Percentiles rank a stretch among this genome's conserved stretches.
Conservation (phyloP, 1,139 yeast species). For the Pichia sp. region DNA sequence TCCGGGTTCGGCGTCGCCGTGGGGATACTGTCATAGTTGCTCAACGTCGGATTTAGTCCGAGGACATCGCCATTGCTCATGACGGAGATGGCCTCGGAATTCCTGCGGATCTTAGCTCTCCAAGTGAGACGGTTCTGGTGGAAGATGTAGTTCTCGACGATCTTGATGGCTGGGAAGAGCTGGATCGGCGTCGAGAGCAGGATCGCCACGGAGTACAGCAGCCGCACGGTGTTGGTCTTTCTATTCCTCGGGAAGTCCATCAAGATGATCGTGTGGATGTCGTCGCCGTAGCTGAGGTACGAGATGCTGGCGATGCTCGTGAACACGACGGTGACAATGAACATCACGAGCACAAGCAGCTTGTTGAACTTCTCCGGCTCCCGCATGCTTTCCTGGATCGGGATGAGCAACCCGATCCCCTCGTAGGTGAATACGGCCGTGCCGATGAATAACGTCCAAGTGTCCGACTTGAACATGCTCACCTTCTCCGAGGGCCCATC, state of each 20-base stretch:
- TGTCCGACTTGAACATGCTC: constrained; percentile 57
- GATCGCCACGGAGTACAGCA: constrained; percentile 82
- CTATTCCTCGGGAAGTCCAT: constrained; percentile 80
- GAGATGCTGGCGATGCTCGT: constrained; percentile 76
- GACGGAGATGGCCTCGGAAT: constrained; percentile 25
- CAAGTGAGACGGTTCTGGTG: constrained; percentile 34
- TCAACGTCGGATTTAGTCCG: neutral
- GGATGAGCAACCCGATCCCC: constrained; percentile 90
- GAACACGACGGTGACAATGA: constrained; percentile 70
- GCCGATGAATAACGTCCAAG: constrained; percentile 85
- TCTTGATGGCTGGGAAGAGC: constrained; percentile 82
- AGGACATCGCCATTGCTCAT: neutral
- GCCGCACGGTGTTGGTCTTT: constrained; percentile 63
- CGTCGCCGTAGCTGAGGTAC: constrained; percentile 78
- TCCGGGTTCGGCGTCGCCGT: constrained; percentile 14
- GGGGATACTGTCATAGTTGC: constrained; percentile 1
- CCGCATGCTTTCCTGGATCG: constrained; percentile 92
- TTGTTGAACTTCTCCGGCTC: constrained; percentile 70
- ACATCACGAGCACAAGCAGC: constrained; percentile 69
- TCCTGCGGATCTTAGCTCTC: constrained; percentile 29
- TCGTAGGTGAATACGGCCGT: constrained; percentile 96
- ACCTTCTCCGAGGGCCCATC: constrained; percentile 51
- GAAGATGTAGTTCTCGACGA: constrained; percentile 66
- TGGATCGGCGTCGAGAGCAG: constrained; percentile 88
- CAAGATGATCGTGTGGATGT: constrained; percentile 80